Percentiles rank a stretch among this genome's conserved stretches.
These are phyloP conservation scores for Pseudogymnoascus verrucosus DNA, from an alignment of 2,329 filamentous ascomycete species.

Conservation along the genomic window DNA sequence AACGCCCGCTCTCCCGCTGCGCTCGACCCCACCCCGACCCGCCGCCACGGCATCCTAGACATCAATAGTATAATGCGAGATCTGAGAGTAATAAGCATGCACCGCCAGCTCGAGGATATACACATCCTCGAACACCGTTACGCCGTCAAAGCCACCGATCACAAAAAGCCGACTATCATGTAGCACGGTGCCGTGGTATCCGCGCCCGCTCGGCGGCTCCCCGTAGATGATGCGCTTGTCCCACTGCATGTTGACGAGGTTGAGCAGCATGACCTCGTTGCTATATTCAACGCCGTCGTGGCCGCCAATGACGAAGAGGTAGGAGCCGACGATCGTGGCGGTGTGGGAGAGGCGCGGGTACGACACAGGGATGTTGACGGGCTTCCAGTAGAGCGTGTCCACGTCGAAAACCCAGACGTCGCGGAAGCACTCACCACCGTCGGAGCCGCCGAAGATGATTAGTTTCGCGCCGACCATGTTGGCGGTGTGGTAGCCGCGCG, in stretches of 20 bases:
- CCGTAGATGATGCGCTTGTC: conserved; percentile 59
- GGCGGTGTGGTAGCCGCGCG: conserved; percentile 62
- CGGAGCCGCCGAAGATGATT: conserved; percentile 62
- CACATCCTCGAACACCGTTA: conserved; percentile 60
- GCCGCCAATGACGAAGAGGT: conserved; percentile 61
- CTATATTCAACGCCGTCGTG: conserved; percentile 64
- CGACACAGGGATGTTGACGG: conserved; percentile 48
- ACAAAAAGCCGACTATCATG: conserved; percentile 57
- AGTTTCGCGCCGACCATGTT: conserved; percentile 67
- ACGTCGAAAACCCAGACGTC: conserved; percentile 69
- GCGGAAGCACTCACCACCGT: conserved; percentile 64
- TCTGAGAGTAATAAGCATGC: conserved; percentile 65
- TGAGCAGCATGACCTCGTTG: conserved; percentile 60
- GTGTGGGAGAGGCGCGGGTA: conserved; percentile 60
- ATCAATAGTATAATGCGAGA: conserved; percentile 64
- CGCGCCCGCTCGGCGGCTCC: conserved; percentile 51
- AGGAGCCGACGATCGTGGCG: conserved; percentile 60
- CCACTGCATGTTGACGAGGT: conserved; percentile 68
- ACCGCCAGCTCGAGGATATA: conserved; percentile 61
- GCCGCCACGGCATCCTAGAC: conserved; percentile 34
- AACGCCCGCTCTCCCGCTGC: background rate
- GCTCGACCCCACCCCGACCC: background rate
- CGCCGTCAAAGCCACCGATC: conserved; percentile 61
- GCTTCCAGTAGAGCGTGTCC: conserved; percentile 51
- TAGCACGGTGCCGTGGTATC: conserved; percentile 59